Evolutionary conservation across 305 asterid genomes (phyloP), one percentile per base, ranked within the genome.

Genomic region (Fraxinus ornus): DNA sequence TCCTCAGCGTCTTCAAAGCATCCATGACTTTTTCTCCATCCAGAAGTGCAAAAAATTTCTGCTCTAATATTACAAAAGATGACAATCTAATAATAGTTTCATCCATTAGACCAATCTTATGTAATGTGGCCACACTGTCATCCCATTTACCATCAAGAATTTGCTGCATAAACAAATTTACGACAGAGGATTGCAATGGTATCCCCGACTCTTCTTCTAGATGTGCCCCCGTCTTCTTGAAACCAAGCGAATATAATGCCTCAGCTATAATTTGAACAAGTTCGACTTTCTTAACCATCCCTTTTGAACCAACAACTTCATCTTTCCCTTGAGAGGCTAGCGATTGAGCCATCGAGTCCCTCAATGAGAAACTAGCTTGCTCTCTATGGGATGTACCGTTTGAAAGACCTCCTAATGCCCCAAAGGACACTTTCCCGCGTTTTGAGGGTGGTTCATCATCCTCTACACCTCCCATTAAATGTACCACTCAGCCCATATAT

Each of bases 81-180:
- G 97, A 97, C 89, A 85, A 79, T 87, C 94, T 91, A 68, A 89
- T 68, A 49, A 88, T 79, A 44, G 80, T 77, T 85, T 91, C 97
- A 85, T 93, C 98, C 80, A 74, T 83, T 80, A 87, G 82, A 77
- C 87, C 93, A 81, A 95, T 84, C 83, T 91, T 84, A 84, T 75
- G 88, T 64, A 95, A 88, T 71, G 89, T 85, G 39, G 86, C 79
- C 47, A 95, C 88, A 84, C 98, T 88, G 84, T 90, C 98, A 83
- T 92, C 97, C 98, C 98, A 95, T 85, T 89, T 87, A 80, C 98
- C 98, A 83, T 92, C 94, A 84, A 88, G 92, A 86, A 95, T 89
- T 80, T 91, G 97, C 87, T 86, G 93, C 91, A 87, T 88, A 87
- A 95, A 92, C 83, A 83, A 85, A 81, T 84, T 90, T 78, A 92